These are phyloP conservation scores for Coemansia sp. DNA, from an alignment of 371 early-diverging fungal genomes.

Conservation along the genomic window DNA sequence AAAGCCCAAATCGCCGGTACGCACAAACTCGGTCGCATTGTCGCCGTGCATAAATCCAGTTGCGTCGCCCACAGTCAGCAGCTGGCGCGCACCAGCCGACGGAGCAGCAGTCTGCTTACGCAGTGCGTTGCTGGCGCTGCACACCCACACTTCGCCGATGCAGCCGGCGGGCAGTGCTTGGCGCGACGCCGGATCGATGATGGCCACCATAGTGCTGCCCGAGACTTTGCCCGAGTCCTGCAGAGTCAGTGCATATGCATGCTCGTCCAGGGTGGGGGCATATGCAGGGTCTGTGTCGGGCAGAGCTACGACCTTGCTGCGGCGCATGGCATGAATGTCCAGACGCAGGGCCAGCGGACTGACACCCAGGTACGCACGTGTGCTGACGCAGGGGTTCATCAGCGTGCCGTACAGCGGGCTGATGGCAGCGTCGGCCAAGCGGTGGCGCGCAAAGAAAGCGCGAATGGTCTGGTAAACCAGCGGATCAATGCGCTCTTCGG, in stretches of 20 bases:
- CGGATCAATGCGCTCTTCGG: constrained; percentile 65
- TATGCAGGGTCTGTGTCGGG: constrained; percentile 54
- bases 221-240: constrained; percentile 78
- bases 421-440: constrained; percentile 67
- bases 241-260: constrained; percentile 57
- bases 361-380: constrained; percentile 76
- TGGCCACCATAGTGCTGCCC: constrained; percentile 79
- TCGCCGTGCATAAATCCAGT: constrained; percentile 62
- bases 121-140: constrained; percentile 53
- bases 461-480: constrained; percentile 51
- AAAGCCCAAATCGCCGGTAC: constrained; percentile 86
- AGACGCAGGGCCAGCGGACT: constrained; percentile 66
- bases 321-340: constrained; percentile 64
- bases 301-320: constrained; percentile 64
- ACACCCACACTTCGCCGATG: constrained; percentile 88
- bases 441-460: constrained; percentile 57
- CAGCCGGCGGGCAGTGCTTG: constrained; percentile 67
- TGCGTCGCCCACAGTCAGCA: constrained; percentile 17
- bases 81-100: constrained; percentile 8
- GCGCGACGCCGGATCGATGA: constrained; percentile 75
- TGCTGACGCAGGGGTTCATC: constrained; percentile 76
- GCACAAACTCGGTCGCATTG: constrained; percentile 66
- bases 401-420: constrained; percentile 72
- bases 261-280: not conserved
- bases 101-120: constrained; percentile 21